Base-by-base conservation (phyloP, 2,329 filamentous ascomycete species). In the Fusarium armeniacum region DNA sequence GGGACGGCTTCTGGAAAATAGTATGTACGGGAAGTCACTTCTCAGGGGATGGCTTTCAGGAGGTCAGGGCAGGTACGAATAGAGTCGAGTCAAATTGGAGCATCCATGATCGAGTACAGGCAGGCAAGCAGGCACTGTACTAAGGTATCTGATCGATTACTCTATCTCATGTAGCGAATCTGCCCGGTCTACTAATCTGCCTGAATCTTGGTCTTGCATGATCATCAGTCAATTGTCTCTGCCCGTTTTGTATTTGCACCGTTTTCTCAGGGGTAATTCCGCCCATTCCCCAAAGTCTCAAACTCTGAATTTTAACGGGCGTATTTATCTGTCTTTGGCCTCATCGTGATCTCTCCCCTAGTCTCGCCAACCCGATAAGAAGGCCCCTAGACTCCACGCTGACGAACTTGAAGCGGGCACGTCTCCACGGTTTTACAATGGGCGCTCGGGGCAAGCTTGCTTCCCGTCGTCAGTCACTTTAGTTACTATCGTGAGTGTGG, bases 41-140 rank as follows among this genome's bases (percentile, higher is more conserved):
- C 53, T 70, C 67, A 70, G 67, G 67, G 67, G 67, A 70, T 40
- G 33, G 44, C 61, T 47, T 61, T 69, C 67, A 70, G 67, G 62
- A 70, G 67, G 67, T 62, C 44, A 24, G 43, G 47, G 33, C 33
- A 51, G 47, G 47, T 35, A 35, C 16, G 33, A 16, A 35, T 35
- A 35, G 20, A 33, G 46, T 50, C 32, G 32, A 47, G 54, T 58
- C 58, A 68, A 65, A 67, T 56, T 65, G 41, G 49, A 36, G 32
- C 26, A 40, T 57, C 57, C 40, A 51, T 59, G 44, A 46, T 57
- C 22, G 55, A 41, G 49, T 52, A 36, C 47, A 26, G 22, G n/a
- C 44, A 60, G 40, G 30, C 58, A 62, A 40, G 30, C 44, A 59
- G 38, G 24, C 56, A 62, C 51, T 56, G 49, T 62, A 30, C 33